These are phyloP conservation scores for Akanthomyces lecanii DNA, from an alignment of 2,329 filamentous ascomycete genomes.

Conservation along the genomic window DNA sequence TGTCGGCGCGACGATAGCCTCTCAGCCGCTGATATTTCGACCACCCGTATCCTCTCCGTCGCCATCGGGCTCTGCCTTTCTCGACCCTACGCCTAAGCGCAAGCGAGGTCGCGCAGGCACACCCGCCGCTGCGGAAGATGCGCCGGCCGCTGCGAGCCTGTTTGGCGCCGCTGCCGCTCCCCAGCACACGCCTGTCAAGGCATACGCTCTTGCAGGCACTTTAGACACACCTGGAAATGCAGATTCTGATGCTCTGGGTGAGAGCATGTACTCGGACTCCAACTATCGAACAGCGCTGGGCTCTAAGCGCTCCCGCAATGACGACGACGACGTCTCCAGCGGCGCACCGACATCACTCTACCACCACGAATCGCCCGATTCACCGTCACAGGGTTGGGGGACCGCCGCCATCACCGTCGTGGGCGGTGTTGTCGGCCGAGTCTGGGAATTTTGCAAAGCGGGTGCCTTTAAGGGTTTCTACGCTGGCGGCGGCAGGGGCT, in stretches of 20 bases:
- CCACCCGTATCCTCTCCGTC: slow-evolving; percentile 40
- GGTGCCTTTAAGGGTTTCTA: slow-evolving; percentile 79
- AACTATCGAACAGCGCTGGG: slow-evolving; percentile 52
- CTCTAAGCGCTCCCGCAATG: slow-evolving; percentile 38
- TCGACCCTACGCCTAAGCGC: slow-evolving; percentile 38
- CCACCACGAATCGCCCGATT: slow-evolving; percentile 26
- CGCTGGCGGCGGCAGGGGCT: slow-evolving; percentile 74
- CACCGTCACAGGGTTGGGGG: slow-evolving; percentile 47
- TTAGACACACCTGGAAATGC: slow-evolving; percentile 44
- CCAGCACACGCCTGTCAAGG: slow-evolving; percentile 21
- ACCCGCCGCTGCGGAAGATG: slow-evolving; percentile 16
- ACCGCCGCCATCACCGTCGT: slow-evolving; percentile 58
- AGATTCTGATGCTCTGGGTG: slow-evolving; percentile 39
- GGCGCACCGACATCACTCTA: slow-evolving; percentile 31
- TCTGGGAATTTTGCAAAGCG: slow-evolving; percentile 78
- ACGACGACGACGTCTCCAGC: slow-evolving; percentile 30
- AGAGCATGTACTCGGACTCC: slow-evolving; percentile 54
- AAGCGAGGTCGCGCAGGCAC: slow-evolving; percentile 38
- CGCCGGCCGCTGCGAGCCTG: slow-evolving; percentile 17
- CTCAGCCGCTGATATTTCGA: slow-evolving; percentile 44
- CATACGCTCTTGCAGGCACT: slow-evolving; percentile 51
- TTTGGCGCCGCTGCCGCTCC: slow-evolving; percentile 20
- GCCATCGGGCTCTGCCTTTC: slow-evolving; percentile 34
- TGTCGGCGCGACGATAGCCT: slow-evolving; percentile 18
- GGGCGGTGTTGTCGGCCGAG: slow-evolving; percentile 55